These are phyloP conservation scores for Isatis tinctoria DNA, from an alignment of 345 rosid genomes.

Conservation along the genomic window DNA sequence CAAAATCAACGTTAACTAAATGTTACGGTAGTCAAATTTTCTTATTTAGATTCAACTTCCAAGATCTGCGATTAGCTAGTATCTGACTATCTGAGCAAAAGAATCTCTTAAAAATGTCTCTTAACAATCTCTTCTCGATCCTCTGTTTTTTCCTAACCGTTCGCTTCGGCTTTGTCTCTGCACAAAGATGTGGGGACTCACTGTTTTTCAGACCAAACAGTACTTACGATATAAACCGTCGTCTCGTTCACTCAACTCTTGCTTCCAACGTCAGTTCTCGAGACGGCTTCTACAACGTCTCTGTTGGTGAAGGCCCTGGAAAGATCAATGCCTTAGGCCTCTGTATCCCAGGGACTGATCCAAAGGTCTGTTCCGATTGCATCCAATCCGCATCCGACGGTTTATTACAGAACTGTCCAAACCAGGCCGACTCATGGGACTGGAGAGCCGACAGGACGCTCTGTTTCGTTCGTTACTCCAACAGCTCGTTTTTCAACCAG, in stretches of 20 bases:
- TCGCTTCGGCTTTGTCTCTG: not conserved
- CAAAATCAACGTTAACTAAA: not conserved
- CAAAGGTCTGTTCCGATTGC: constrained; percentile 28
- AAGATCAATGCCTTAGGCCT: constrained; percentile 24
- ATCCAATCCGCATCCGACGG: not conserved
- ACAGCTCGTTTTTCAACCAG: constrained; percentile 6
- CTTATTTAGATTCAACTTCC: not conserved
- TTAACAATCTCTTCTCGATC: not conserved
- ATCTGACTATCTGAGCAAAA: not conserved
- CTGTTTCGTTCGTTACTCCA: constrained; percentile 40
- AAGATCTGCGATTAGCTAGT: not conserved
- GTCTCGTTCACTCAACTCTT: constrained; percentile 16
- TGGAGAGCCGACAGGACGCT: constrained; percentile 22
- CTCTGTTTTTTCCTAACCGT: not conserved
- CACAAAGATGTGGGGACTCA: not conserved
- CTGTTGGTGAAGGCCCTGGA: constrained; percentile 19
- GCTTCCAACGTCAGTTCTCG: constrained; percentile 18
- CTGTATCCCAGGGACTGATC: constrained; percentile 24
- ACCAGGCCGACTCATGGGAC: constrained; percentile 33
- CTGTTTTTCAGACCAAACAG: not conserved
- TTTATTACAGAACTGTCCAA: constrained; percentile 27
- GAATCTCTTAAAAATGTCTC: not conserved
- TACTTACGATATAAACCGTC: constrained; percentile 13
- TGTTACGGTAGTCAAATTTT: not conserved
- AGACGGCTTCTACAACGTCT: constrained; percentile 26